phyloP scores from a whole-genome alignment of 345 rosid species.

The Lagerstroemia speciosa region DNA sequence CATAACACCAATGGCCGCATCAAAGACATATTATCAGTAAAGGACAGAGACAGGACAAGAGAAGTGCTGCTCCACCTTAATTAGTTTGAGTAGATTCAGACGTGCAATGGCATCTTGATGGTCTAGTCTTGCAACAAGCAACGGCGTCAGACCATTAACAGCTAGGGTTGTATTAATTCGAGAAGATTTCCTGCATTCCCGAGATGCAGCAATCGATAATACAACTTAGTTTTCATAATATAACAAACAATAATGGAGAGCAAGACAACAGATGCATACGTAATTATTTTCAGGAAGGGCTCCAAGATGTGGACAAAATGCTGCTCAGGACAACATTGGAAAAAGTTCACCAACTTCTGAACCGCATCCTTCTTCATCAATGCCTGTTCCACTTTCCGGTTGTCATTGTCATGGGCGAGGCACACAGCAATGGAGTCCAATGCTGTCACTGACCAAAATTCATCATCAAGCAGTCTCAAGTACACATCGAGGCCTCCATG shows the following conservation, averaged over 20 bases:
- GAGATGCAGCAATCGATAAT: background rate
- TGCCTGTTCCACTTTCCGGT: constrained; percentile 89
- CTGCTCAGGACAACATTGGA: constrained; percentile 90
- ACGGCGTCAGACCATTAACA: constrained; percentile 90
- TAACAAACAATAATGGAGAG: background rate
- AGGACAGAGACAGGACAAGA: no score
- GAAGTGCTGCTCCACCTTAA: constrained; percentile 45
- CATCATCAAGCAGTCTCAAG: constrained; percentile 82
- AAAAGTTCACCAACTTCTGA: constrained; percentile 79
- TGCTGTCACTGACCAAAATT: constrained; percentile 83
- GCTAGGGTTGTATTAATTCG: constrained; percentile 91
- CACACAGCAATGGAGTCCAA: constrained; percentile 94
- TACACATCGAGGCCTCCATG: constrained; percentile 96
- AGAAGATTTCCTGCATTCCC: constrained; percentile 58
- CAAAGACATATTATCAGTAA: background rate
- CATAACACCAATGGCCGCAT: background rate
- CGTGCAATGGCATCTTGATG: constrained; percentile 98
- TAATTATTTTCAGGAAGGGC: constrained; percentile 95
- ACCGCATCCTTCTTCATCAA: constrained; percentile 83
- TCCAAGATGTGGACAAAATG: constrained; percentile 95
- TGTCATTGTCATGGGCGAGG: constrained; percentile 97
- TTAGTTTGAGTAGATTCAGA: constrained; percentile 82
- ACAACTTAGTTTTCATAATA: background rate
- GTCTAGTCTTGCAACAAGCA: constrained; percentile 77
- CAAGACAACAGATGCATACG: constrained; percentile 35